phyloP scores from a whole-genome alignment of 371 early-diverging fungal species.

The Gilbertella persicaria region DNA sequence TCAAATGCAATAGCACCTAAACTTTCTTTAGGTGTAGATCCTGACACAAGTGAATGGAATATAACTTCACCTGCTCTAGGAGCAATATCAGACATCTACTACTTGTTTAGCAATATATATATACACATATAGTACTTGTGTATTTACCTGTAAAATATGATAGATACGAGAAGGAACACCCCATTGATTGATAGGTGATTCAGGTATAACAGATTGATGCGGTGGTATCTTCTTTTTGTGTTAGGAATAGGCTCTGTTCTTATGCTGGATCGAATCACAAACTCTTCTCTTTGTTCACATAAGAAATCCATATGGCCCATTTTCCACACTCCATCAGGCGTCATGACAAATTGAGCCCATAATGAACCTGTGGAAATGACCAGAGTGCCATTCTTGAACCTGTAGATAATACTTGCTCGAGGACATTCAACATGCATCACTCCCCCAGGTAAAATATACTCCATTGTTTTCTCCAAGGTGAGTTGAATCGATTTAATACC shows the following conservation, averaged over 20 bases:
- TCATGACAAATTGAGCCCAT: conserved; percentile 29
- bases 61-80: conserved; percentile 18
- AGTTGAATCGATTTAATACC: conserved; percentile 43
- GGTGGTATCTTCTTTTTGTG: conserved; percentile 28
- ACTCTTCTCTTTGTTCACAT: conserved; percentile 39
- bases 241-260: conserved; percentile 15
- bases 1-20: conserved; percentile 26
- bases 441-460: conserved; percentile 39
- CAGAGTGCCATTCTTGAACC: conserved; percentile 36
- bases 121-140: background rate
- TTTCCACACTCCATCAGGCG: conserved; percentile 30
- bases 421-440: conserved; percentile 45
- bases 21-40: conserved; percentile 26
- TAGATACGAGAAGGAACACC: conserved; percentile 35
- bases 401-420: conserved; percentile 37
- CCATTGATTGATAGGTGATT: conserved; percentile 41
- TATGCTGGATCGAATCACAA: conserved; percentile 20
- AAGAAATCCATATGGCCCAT: conserved; percentile 41
- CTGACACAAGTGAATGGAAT: conserved; percentile 26
- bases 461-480: conserved; percentile 43
- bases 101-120: background rate
- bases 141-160: conserved; percentile 26
- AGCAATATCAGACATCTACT: conserved; percentile 26
- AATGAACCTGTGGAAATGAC: conserved; percentile 37
- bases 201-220: conserved; percentile 22